phyloP scores from a whole-genome alignment of 2,329 filamentous ascomycete genomes.

The Hymenoscyphus occultus region DNA sequence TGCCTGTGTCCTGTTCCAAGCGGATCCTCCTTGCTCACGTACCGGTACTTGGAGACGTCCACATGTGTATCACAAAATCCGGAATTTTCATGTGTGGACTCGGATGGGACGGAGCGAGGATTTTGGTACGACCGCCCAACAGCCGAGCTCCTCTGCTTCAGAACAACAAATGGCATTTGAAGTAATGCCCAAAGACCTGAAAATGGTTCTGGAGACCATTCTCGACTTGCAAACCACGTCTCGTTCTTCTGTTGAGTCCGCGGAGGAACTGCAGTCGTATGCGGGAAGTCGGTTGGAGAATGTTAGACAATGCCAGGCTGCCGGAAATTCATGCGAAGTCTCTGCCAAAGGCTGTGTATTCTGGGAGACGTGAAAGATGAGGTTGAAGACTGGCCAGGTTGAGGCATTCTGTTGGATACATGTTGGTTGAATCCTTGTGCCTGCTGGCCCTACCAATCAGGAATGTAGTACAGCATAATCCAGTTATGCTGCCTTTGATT shows the following conservation, averaged over 20 bases:
- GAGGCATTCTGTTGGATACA: not conserved
- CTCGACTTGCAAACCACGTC: not conserved
- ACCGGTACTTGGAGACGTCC: not conserved
- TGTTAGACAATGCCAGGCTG: not conserved
- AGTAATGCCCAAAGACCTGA: not conserved
- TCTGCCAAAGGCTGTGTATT: not conserved
- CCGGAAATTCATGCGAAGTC: not conserved
- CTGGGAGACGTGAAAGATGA: not conserved
- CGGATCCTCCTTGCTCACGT: not conserved
- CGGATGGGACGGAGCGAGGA: not conserved
- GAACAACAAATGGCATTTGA: not conserved
- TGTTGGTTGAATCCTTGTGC: not conserved
- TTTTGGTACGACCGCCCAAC: not conserved
- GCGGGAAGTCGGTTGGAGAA: not conserved
- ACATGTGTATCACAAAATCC: not conserved
- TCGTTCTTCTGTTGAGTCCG: not conserved
- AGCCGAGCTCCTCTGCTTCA: not conserved
- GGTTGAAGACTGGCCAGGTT: not conserved
- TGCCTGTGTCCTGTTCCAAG: not conserved
- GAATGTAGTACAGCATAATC: not conserved
- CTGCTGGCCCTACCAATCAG: constrained; percentile 7
- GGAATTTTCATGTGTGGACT: not conserved
- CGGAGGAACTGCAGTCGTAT: not conserved
- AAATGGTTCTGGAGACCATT: not conserved
- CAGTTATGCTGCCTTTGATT: not conserved